Evolutionary conservation across 441 rosid species (phyloP), one percentile per base, ranked within the genome.

Genomic region (Croton laevigatus): DNA sequence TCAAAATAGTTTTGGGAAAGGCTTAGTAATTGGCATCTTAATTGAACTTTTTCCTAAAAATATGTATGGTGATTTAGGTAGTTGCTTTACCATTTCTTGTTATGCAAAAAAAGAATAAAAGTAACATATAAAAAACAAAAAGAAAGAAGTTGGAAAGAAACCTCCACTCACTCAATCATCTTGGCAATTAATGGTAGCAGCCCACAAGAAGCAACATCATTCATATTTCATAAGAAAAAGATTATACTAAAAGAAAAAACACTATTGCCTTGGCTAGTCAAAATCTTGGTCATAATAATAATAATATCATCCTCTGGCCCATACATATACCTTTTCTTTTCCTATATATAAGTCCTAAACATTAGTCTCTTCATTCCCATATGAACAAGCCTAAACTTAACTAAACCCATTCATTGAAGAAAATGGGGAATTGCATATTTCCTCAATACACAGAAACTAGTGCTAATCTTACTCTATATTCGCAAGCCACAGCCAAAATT

Each of bases 371-470:
- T 52, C 57, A 17, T 20, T 14, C 3, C 23, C 57, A 65, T 6
- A 14, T 4, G 5, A 19, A 48, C 4, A 42, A 48, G 9, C 66
- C 13, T 46, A 52, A 62, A 59, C 44, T 22, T 38, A 66, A 10
- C 16, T 17, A 40, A 42, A 8, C 44, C 34, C 34, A 20, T 59
- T 1, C 44, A 42, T 32, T 13, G 5, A 12, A 5, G 14, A 11
- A 52, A 10, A 81, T 84, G 85, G 85, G 85, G 34, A 80, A 61
- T 16, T 84, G 82, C 60, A 71, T 71, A 23, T 65, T 69, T 11
- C 65, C 71, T 59, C 74, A 59, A 0, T 8, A 59, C 51, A 19
- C 68, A 19, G 65, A 37, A 6, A 65, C 53, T 3, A 16, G 16
- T 40, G 13, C 4, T 14, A 71, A 62, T 0, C 46, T 45, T 20